A percentile compares a stretch with the other conserved stretches of the same genome.
These are phyloP conservation scores for Crithidia brevicula DNA, from an alignment of 208 protist genomes.

Conservation along the genomic window DNA sequence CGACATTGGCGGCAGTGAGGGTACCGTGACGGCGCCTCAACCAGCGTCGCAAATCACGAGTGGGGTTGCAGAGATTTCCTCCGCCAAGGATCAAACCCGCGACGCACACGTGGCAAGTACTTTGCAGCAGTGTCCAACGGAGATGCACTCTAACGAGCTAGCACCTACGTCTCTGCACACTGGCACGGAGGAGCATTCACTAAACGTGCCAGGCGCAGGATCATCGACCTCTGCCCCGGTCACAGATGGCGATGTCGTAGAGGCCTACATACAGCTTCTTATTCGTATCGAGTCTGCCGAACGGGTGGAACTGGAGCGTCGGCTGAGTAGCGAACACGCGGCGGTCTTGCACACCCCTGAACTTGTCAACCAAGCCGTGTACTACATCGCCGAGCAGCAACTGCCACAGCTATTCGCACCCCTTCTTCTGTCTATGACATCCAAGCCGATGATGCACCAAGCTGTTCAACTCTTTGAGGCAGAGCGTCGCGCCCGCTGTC, in stretches of 20 bases:
- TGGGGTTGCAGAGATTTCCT: too few species aligned
- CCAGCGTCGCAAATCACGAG: too few species aligned
- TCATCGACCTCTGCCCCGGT: background rate
- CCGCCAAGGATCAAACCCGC: too few species aligned
- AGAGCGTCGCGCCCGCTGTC: slow-evolving; percentile 51
- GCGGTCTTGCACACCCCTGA: slow-evolving; percentile 34
- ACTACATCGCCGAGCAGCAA: slow-evolving; percentile 17
- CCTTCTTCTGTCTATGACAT: slow-evolving; percentile 56
- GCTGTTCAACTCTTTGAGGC: slow-evolving; percentile 65
- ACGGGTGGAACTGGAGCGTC: slow-evolving; percentile 50
- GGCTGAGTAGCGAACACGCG: slow-evolving; percentile 38
- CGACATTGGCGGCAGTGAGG: background rate
- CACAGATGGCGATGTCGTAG: slow-evolving; percentile 23
- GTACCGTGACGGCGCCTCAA: slow-evolving; percentile 1
- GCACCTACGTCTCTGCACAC: too few species aligned
- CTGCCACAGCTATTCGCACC: slow-evolving; percentile 65
- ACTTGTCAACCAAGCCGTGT: slow-evolving; percentile 35
- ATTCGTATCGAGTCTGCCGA: slow-evolving; percentile 68
- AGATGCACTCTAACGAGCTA: too few species aligned
- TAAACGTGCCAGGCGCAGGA: too few species aligned
- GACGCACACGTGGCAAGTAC: background rate
- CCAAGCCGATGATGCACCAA: slow-evolving; percentile 38
- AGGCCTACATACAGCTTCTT: slow-evolving; percentile 61
- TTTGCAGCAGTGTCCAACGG: too few species aligned
- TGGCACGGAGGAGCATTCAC: too few species aligned